Evolutionary conservation across 2,329 filamentous ascomycete species (phyloP), one percentile per base, ranked within the genome.

Genomic region (Beauveria caledonica): DNA sequence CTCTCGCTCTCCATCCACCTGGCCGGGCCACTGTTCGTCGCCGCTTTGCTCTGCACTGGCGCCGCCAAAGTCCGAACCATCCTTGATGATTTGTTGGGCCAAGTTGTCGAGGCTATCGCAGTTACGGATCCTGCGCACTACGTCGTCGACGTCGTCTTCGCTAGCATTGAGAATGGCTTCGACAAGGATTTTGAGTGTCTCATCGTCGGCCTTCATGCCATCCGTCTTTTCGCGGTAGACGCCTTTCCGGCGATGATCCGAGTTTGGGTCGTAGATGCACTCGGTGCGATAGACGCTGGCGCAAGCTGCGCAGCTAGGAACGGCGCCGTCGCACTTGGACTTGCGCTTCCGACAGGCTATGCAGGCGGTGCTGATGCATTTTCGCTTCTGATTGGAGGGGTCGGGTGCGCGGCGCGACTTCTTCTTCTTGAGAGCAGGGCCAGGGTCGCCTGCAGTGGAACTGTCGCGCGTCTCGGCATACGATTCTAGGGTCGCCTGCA

Each of bases 161-260:
- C 89, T 82, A 50, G 90, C 92, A 72, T 96, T 97, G 55, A 97
- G 79, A 55, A 99, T 91, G 52, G 93, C 92, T 69, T 97, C 90
- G 63, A 97, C 86, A 42, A 97, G 79, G n/a, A 92, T 92, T 71
- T 97, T 90, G 60, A 97, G 78, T 1, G 93, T 97, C 40, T 90
- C 90, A 68, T 87, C 91, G 64, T 86, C 86, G 23, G 92, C 92
- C 76, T 95, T 95, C 72, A 93, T 82, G 69, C 85, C 90, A 72
- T 96, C 92, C 25, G 89, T 85, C 73, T 96, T 94, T 74, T 96
- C 92, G 69, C 93, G 92, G 73, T 97, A 97, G 53, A 97, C 94
- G 62, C 94, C 94, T 73, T 97, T 97, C 55, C 94, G 87, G 54
- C 94, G 88, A 72, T 97, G 92, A 72, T 99, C 94, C 62, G 92